Evolutionary conservation across 139 green algal species (phyloP).

Genomic region (Micractinium sp.): DNA sequence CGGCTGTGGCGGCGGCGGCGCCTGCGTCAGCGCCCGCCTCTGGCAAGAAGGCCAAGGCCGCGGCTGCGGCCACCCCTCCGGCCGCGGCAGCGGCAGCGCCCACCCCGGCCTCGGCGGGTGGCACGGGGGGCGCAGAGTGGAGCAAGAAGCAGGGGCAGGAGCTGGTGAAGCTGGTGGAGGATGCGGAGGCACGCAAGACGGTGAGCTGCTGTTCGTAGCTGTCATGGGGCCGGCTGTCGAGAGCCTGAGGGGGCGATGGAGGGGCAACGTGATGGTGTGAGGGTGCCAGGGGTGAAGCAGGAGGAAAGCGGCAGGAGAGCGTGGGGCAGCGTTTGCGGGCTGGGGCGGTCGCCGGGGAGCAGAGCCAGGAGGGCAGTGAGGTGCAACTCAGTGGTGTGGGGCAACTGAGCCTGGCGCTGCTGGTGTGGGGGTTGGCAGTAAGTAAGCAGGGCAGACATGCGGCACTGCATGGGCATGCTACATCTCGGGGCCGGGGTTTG

Average conservation of each 20-base stretch:
- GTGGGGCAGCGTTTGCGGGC: not conserved
- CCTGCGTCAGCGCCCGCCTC: not conserved
- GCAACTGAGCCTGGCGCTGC: no score
- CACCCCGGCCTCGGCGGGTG: no score
- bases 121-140: constrained; percentile 3
- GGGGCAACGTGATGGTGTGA: not conserved
- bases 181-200: constrained; percentile 37
- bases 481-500: no score
- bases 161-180: constrained; percentile 43
- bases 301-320: not conserved
- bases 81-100: no score
- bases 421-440: no score
- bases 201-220: not conserved
- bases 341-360: not conserved
- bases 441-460: no score
- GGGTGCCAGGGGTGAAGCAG: no score
- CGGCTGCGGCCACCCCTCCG: not conserved
- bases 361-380: no score
- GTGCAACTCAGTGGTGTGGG: no score
- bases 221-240: not conserved
- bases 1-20: no score
- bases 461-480: no score
- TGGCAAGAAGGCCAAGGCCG: not conserved
- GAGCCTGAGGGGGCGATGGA: not conserved
- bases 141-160: constrained; percentile 24